Evolutionary conservation across 768 basidiomycete genomes (phyloP).

Genomic region (Boletus rubroflammeus): DNA sequence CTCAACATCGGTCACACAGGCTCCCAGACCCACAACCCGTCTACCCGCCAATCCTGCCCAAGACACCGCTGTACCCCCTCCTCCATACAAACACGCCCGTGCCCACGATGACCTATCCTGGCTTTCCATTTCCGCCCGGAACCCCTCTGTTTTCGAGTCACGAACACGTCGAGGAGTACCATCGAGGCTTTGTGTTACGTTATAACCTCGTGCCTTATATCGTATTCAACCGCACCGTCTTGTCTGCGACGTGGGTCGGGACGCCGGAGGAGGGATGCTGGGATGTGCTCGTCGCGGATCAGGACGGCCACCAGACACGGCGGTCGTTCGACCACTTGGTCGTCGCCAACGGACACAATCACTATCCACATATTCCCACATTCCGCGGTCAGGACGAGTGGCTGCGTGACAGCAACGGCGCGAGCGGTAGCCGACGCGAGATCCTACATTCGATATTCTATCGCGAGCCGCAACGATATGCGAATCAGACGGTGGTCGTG

Average conservation of each 20-base stretch:
- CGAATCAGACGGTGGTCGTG: slow-evolving; percentile 43
- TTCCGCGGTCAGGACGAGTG: slow-evolving; percentile 50
- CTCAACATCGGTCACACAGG: slow-evolving; percentile 19
- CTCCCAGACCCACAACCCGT: slow-evolving; percentile 32
- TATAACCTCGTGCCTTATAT: slow-evolving; percentile 40
- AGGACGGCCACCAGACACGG: slow-evolving; percentile 17
- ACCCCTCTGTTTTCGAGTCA: slow-evolving; percentile 51
- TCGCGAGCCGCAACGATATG: slow-evolving; percentile 43
- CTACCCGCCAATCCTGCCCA: slow-evolving; percentile 46
- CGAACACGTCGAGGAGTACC: slow-evolving; percentile 45
- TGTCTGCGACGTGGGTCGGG: slow-evolving; percentile 44
- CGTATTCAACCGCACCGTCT: slow-evolving; percentile 41
- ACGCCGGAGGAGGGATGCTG: slow-evolving; percentile 38
- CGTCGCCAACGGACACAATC: slow-evolving; percentile 54
- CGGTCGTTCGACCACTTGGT: slow-evolving; percentile 51
- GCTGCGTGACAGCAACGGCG: slow-evolving; percentile 32
- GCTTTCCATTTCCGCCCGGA: slow-evolving; percentile 47
- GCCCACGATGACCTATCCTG: slow-evolving; percentile 57
- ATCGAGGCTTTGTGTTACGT: slow-evolving; percentile 39
- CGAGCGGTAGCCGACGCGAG: slow-evolving; percentile 28
- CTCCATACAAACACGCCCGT: slow-evolving; percentile 54
- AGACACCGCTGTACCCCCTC: slow-evolving; percentile 52
- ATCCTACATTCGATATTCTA: slow-evolving; percentile 54
- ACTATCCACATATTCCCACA: slow-evolving; percentile 43
- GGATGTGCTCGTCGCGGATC: slow-evolving; percentile 37